Base-by-base conservation (phyloP, 1,139 yeast genomes). In the Candida dubliniensis region DNA sequence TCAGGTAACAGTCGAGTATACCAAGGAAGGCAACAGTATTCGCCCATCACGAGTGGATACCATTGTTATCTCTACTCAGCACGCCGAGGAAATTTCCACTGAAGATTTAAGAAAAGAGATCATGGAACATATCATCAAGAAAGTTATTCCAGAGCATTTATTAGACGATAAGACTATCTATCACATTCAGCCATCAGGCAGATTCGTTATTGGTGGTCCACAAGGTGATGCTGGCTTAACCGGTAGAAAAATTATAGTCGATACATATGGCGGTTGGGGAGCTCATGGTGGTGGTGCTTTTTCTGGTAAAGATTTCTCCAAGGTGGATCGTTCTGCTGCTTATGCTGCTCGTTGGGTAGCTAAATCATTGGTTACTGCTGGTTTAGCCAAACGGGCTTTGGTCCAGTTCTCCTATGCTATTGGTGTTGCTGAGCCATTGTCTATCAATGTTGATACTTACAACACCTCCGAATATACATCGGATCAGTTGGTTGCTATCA, bases 281-380 rank as follows among this genome's bases (percentile, higher is more conserved):
- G 98, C 99, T 63, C 99, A 93, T 81, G 99, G 99, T 77, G 99
- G 99, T 81, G 99, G 99, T 82, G 99, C 99, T 56, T 93, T 95
- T 90, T 87, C 96, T 53, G 99, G 99, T 76, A 93, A 93, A 82
- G 99, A 93, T 76, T 93, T 89, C 87, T 89, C 98, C 69, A 93
- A 93, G 82, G 99, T 93, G 66, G 99, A 93, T 76, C 89, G 99
- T 81, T 93, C 99, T 57, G 99, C 99, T 67, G 99, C 99, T 58
- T 93, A 93, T 69, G 98, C 99, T 65, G 99, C 99, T 61, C 90
- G 99, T 81, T 95, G 99, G 99, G 97, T 93, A 61, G 99, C 99
- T 71, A 93, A 93, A 81, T 93, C 99, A 49, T 82, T 93, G 63
- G 95, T 93, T 56, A 78, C 81, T 60, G 96, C 99, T 55, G 95